These are phyloP conservation scores for Camellia japonica DNA, from an alignment of 148 eudicot species.

Conservation along the genomic window DNA sequence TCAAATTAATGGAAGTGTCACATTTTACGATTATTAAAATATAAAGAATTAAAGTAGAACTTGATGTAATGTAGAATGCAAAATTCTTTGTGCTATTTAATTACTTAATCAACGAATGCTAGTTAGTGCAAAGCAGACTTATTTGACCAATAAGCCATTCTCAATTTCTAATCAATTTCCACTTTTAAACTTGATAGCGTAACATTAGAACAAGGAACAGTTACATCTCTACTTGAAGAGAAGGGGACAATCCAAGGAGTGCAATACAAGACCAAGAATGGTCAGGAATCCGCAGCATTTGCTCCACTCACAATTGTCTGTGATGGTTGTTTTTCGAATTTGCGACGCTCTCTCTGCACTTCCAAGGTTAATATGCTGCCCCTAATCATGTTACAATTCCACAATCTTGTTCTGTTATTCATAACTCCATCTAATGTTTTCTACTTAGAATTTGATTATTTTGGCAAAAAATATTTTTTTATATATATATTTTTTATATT, in stretches of 20 bases:
- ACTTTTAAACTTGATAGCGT: slow-evolving; percentile 33
- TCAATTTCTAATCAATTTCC: background rate
- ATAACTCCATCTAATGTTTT: background rate
- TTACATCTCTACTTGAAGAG: slow-evolving; percentile 58
- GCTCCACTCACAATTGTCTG: slow-evolving; percentile 81
- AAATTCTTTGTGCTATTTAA: too few species aligned
- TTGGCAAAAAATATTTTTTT: too few species aligned
- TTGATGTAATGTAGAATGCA: too few species aligned
- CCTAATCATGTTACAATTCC: background rate
- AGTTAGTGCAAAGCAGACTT: background rate
- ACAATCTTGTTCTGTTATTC: background rate
- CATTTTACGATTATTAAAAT: too few species aligned
- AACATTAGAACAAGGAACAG: slow-evolving; percentile 70
- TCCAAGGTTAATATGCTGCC: slow-evolving; percentile 41
- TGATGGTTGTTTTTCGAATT: slow-evolving; percentile 76
- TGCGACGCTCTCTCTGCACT: slow-evolving; percentile 63
- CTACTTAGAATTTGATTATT: background rate
- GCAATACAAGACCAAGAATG: slow-evolving; percentile 59
- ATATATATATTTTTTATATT: too few species aligned
- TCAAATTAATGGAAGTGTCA: too few species aligned
- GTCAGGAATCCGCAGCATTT: slow-evolving; percentile 37
- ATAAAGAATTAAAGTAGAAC: too few species aligned
- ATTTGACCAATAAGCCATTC: background rate
- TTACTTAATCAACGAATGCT: too few species aligned
- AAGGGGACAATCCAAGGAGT: slow-evolving; percentile 67